Percentiles rank a stretch among this genome's conserved stretches.
Conservation (phyloP, 139 green algal genomes). For the Deuterostichococcus epilithicus region DNA sequence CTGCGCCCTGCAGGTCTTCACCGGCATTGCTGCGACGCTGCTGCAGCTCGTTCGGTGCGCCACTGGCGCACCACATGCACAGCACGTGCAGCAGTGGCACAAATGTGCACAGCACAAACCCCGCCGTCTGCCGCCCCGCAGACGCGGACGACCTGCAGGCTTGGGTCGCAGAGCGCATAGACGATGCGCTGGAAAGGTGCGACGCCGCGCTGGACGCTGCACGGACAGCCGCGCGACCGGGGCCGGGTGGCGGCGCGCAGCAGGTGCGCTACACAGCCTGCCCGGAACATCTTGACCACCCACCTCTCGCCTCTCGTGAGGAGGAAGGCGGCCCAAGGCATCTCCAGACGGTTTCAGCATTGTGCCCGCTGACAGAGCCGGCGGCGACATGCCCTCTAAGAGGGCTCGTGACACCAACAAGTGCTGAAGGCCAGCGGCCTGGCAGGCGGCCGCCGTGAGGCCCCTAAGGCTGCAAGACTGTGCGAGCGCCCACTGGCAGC, state of each 20-base stretch:
- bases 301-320: conserved; percentile 1
- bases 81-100: too few relatives aligned
- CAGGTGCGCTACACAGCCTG: not conserved
- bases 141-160: conserved; percentile 36
- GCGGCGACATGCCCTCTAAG: not conserved
- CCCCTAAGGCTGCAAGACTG: too few relatives aligned
- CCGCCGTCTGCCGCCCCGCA: conserved; percentile 14
- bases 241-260: too few relatives aligned
- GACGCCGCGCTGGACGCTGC: conserved; percentile 43
- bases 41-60: not conserved
- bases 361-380: not conserved
- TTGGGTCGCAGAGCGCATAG: conserved; percentile 31
- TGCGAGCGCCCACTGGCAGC: not conserved
- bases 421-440: too few relatives aligned
- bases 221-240: not conserved
- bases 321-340: not conserved
- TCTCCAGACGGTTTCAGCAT: not conserved
- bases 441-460: too few relatives aligned
- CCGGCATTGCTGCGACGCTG: not conserved
- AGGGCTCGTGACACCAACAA: too few relatives aligned
- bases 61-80: not conserved
- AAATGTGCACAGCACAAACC: not conserved
- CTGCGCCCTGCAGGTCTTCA: not conserved
- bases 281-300: not conserved
- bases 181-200: conserved; percentile 45